phyloP scores from a whole-genome alignment of 805 yeast genomes.

The Wickerhamomyces bovis region DNA sequence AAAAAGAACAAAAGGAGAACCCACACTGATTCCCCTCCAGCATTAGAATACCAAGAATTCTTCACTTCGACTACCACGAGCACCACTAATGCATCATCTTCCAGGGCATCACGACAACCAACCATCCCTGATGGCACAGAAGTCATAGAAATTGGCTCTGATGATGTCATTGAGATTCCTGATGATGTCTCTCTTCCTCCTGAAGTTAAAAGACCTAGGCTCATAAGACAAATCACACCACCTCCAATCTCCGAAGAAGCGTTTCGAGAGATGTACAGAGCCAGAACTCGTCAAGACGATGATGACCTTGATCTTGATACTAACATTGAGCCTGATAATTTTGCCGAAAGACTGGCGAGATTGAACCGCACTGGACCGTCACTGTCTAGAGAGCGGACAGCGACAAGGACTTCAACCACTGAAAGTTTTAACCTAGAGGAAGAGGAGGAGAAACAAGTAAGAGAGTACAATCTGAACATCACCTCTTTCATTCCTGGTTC shows the following conservation, averaged over 20 bases:
- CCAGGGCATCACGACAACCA: no score
- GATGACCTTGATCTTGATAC: conserved; percentile 7
- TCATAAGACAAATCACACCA: conserved; percentile 10
- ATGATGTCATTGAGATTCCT: conserved; percentile 1
- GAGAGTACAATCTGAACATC: conserved; percentile 11
- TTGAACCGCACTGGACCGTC: background rate
- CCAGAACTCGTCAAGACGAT: background rate
- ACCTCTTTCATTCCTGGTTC: conserved; percentile 20
- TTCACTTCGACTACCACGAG: no score
- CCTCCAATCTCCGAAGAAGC: conserved; percentile 16
- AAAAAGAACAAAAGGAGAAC: conserved; percentile 14
- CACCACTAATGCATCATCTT: no score
- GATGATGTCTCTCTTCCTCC: background rate
- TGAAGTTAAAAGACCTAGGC: background rate
- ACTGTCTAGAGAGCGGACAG: background rate
- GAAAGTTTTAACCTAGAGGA: background rate
- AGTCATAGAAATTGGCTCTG: background rate
- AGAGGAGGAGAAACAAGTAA: background rate
- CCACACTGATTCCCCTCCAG: background rate
- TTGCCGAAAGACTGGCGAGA: background rate
- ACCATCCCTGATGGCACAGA: background rate
- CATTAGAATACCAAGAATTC: background rate
- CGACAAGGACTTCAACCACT: background rate
- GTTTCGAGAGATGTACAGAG: conserved; percentile 1
- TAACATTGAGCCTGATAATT: background rate